phyloP scores from a whole-genome alignment of 805 yeast genomes.

The Yarrowia porcina region DNA sequence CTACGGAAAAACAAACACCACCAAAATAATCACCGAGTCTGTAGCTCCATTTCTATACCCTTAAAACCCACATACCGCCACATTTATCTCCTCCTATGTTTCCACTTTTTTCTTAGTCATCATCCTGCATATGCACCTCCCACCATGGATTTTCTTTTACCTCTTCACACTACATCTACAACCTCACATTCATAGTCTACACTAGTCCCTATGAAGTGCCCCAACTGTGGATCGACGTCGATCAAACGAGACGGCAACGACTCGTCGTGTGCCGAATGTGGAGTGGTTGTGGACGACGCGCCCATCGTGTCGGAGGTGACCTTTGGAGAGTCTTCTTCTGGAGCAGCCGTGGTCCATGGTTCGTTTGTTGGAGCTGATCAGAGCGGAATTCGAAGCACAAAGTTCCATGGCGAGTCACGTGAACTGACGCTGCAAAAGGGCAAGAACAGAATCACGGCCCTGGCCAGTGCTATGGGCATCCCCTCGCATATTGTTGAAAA shows the following conservation, averaged over 20 bases:
- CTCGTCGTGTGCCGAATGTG: conserved; percentile 65
- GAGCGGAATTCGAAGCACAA: conserved; percentile 35
- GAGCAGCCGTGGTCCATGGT: conserved; percentile 96
- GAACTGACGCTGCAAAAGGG: conserved; percentile 89
- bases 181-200: too few species aligned
- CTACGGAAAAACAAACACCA: too few species aligned
- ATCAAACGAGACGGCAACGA: conserved; percentile 23
- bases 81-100: too few species aligned
- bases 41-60: too few species aligned
- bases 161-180: too few species aligned
- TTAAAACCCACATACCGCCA: too few species aligned
- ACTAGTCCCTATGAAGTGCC: neutral
- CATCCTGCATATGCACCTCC: too few species aligned
- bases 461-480: conserved; percentile 73
- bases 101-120: too few species aligned
- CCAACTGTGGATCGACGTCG: conserved; percentile 17
- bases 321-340: conserved; percentile 85
- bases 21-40: too few species aligned
- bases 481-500: conserved; percentile 83
- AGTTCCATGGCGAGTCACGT: conserved; percentile 58
- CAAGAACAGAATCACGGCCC: conserved; percentile 67
- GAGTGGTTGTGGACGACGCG: conserved; percentile 83
- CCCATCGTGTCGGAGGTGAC: conserved; percentile 95
- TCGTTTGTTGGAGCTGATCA: conserved; percentile 89
- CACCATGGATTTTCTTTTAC: too few species aligned